Evolutionary conservation across 2,329 filamentous ascomycete genomes (phyloP), one percentile per base, ranked within the genome.

Genomic region (Claviceps citrina): DNA sequence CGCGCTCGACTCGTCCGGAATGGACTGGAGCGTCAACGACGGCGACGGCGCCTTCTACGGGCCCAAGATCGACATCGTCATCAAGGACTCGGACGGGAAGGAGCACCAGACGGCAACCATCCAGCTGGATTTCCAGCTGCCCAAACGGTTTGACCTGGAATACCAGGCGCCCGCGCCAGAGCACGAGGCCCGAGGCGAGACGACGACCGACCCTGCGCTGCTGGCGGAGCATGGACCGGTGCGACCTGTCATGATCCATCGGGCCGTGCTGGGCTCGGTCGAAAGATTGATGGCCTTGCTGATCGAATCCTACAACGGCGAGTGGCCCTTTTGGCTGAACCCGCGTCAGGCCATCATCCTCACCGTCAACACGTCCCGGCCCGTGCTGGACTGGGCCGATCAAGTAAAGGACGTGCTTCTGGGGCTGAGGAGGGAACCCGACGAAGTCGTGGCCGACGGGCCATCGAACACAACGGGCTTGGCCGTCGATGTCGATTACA

Each of bases 31-130:
- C 2, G 49, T 89, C 42, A 89, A 86, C 46, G 71, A 80, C 50
- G 84, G 84, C 9, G 85, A 93, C 44, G 85, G 86, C 12, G 85
- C 85, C 4, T 93, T 93, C 54, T 93, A 93, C 52, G 85, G 86
- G 0, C 85, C 86, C 25, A 93, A 93, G 62, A 93, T 93, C 47
- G 85, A 93, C 53, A 82, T 93, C 33, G 76, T 93, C 30, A 61
- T 93, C 34, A 75, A 72, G 44, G 85, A 93, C 54, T 78, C 80
- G 1, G 73, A 84, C 51, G 84, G 83, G 7, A 93, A 89, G 54
- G 82, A 86, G 51, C 85, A 93, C 54, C 85, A 93, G 55, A 84
- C 86, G 3, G 86, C 84, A 3, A 93, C 85, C 0, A 80, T 93
- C 38, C 85, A 93, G 63, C 72, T 93, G 22, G 85, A 93, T 56